Base-by-base conservation (phyloP, 208 protist genomes). In the Trypanosoma platydactyli region DNA sequence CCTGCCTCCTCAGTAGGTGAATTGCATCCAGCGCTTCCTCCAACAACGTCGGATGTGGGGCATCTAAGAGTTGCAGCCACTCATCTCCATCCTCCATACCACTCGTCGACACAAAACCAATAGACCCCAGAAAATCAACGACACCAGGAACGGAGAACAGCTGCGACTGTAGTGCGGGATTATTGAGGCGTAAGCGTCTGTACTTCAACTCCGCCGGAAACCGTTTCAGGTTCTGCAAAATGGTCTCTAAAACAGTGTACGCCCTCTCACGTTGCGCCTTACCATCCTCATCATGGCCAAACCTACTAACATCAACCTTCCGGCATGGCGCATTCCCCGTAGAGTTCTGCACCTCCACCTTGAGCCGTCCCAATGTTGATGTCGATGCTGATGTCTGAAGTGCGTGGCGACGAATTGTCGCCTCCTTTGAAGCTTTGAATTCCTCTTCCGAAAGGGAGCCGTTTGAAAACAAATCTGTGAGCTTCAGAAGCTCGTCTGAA, bases 381-480 rank as follows among this genome's bases (percentile, higher is more conserved):
- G 50, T 16, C 6, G 15, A 33, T 52, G n/a, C 46, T 9, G 29
- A n/a, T 16, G 12, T 44, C 0, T 4, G 60, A 4, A 38, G 40
- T 27, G 24, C 66, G 53, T 72, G 77, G 40, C 35, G 68, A 20
- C 58, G 51, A 15, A 84, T 76, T 12, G 75, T 64, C 5, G 64
- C 70, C 38, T 79, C 74, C 63, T 90, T 94, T 13, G 84, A 82
- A 11, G 57, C 25, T 29, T 79, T 77, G 57, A 88, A 91, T 70
- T 90, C 83, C n/a, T 79, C 78, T 46, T 75, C 71, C 0, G 83
- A 81, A 24, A 89, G 64, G 5, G 73, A 71, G 33, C 83, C 86
- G 3, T 67, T 60, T 56, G 76, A 68, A 54, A 85, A 77, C 0
- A 89, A 68, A 30, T 89, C 86, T 20, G 78, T 79, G 3, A 92